phyloP scores from a whole-genome alignment of 345 rosid species.

The Euclidium syriacum region DNA sequence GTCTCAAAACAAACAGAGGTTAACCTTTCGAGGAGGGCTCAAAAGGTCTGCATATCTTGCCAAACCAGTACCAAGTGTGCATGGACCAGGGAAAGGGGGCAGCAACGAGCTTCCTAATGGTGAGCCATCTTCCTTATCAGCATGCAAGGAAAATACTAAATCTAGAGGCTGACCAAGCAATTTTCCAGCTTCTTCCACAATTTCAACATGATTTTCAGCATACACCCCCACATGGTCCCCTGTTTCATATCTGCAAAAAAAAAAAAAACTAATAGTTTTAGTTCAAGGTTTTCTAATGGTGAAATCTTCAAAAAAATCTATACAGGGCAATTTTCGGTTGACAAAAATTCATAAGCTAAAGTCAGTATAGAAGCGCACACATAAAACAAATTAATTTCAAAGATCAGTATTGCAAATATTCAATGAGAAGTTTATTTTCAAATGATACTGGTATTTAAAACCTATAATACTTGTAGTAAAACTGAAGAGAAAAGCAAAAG shows the following conservation, averaged over 20 bases:
- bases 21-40: conserved; percentile 80
- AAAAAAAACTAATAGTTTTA: neutral
- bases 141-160: conserved; percentile 65
- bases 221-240: conserved; percentile 94
- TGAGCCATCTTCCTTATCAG: conserved; percentile 73
- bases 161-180: conserved; percentile 67
- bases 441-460: neutral
- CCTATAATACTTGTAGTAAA: neutral
- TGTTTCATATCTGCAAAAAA: conserved; percentile 67
- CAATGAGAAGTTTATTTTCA: neutral
- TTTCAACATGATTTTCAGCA: conserved; percentile 66
- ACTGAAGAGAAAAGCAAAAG: neutral
- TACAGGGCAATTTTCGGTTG: neutral
- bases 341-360: neutral
- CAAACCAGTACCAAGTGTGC: conserved; percentile 62
- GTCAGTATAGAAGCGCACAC: neutral
- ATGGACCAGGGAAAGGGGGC: conserved; percentile 83
- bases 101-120: conserved; percentile 61
- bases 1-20: conserved; percentile 1
- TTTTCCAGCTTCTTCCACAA: conserved; percentile 67
- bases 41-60: conserved; percentile 70
- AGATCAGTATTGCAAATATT: neutral
- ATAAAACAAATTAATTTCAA: neutral
- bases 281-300: neutral
- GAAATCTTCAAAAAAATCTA: neutral